Evolutionary conservation across 2,329 filamentous ascomycete species (phyloP).

Genomic region (Phialocephala sp.): DNA sequence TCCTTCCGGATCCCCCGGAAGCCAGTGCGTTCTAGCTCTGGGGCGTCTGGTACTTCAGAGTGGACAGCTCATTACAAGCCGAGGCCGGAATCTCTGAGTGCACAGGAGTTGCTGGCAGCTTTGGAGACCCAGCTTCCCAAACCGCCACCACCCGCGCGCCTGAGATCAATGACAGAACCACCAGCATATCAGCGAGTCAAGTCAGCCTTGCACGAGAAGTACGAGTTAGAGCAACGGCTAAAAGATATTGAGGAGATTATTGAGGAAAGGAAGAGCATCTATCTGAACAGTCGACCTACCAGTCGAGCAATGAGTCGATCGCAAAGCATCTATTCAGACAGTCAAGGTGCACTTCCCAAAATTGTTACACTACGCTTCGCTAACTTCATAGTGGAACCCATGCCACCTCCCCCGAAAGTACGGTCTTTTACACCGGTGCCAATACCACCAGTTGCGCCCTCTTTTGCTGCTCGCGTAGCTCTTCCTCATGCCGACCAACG

Average conservation of each 20-base stretch:
- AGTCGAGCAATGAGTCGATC: conserved; percentile 37
- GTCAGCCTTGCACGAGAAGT: conserved; percentile 43
- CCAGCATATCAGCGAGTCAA: conserved; percentile 41
- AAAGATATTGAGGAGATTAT: conserved; percentile 64
- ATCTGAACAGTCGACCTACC: conserved; percentile 45
- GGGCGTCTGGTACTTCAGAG: conserved; percentile 32
- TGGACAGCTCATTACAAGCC: conserved; percentile 33
- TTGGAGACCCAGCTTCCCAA: conserved; percentile 36
- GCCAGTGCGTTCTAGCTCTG: conserved; percentile 38
- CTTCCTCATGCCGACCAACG: conserved; percentile 33
- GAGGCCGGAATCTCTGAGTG: conserved; percentile 34
- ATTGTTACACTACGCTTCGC: background rate
- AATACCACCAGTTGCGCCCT: conserved; percentile 52
- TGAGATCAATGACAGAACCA: conserved; percentile 40
- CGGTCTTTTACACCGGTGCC: conserved; percentile 29
- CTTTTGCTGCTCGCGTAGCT: conserved; percentile 46
- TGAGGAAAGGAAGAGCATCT: conserved; percentile 63
- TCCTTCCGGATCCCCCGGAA: conserved; percentile 41
- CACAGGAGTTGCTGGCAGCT: conserved; percentile 36
- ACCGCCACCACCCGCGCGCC: conserved; percentile 35
- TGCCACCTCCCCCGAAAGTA: conserved; percentile 55
- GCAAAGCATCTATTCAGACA: conserved; percentile 37
- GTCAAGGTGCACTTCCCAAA: conserved; percentile 31
- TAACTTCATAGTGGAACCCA: conserved; percentile 50
- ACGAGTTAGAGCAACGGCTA: conserved; percentile 63